phyloP scores from a whole-genome alignment of 2,329 filamentous ascomycete genomes.

The Sordariomycetes sp. region DNA sequence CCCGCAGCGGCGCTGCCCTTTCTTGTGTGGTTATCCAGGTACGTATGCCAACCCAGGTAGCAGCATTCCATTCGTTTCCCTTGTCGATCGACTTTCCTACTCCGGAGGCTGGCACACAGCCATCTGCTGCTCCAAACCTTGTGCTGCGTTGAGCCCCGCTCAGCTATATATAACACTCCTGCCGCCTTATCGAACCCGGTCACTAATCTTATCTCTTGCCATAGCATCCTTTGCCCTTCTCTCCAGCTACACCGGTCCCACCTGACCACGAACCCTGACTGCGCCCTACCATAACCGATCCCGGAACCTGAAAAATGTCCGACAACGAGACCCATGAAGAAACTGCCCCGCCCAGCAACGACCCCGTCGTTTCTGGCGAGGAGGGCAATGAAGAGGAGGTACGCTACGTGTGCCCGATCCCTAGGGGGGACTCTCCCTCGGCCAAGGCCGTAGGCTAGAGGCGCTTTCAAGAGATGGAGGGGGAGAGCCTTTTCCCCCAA shows the following conservation, averaged over 20 bases:
- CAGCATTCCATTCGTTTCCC: background rate
- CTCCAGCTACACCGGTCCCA: background rate
- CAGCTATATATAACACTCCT: too few relatives aligned
- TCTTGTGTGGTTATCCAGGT: background rate
- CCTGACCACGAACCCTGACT: background rate
- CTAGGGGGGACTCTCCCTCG: background rate
- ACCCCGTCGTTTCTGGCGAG: background rate
- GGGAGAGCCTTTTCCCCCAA: background rate
- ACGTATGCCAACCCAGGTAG: background rate
- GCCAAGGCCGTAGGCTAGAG: background rate
- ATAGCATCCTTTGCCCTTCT: background rate
- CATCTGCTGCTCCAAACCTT: too few relatives aligned
- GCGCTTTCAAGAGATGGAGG: background rate
- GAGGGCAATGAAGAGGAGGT: constrained; percentile 6
- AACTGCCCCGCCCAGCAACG: background rate
- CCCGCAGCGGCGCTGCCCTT: background rate
- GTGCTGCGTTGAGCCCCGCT: too few relatives aligned
- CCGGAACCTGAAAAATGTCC: background rate
- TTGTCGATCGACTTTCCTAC: background rate
- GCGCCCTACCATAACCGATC: background rate
- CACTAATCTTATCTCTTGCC: background rate
- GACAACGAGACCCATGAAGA: background rate
- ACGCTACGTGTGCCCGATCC: background rate
- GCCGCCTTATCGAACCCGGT: too few relatives aligned
- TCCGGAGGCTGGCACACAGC: background rate